Base-by-base conservation (phyloP, 805 yeast species). In the Geotrichum ghanense region DNA sequence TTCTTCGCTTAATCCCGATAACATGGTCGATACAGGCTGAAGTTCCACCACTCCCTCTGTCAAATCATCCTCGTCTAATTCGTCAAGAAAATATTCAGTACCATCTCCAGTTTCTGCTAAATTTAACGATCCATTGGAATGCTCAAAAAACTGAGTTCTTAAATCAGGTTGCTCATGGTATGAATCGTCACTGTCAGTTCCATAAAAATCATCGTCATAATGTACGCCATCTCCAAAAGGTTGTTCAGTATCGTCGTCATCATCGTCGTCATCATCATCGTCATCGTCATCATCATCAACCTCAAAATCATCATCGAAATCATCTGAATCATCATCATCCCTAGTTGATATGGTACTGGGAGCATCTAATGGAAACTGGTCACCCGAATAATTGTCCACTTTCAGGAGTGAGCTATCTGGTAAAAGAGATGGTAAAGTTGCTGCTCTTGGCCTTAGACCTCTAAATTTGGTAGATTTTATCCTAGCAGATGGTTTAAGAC, bases 1-100 rank as follows among this genome's bases (percentile, higher is more conserved):
- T 20, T 68, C 73, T 42, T 63, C 65, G 23, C 65, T 59, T 44
- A 64, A 58, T 40, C 61, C 69, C n/a, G 68, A 62, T 10, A 59
- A 42, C 24, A 51, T 51, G 5, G 44, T 49, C 5, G 37, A 31
- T 31, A n/a, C 37, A n/a, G 37, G 37, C 37, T 31, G 37, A 16
- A 31, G 10, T 12, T 31, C 37, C 5, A 31, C 37, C 5, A 31
- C 37, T n/a, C 16, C 37, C 17, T 31, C 37, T 12, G 37, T 21
- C 26, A 51, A 21, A 37, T 53, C 56, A 14, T 62, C 64, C 20
- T 61, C 69, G 14, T 53, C 34, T 23, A 42, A 42, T 7, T 40
- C 25, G 39, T 22, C 34, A 16, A 19, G 43, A 43, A 25, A 49
- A 25, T 35, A 41, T 23, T 45, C 51, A 48, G 41, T 31, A 24